Evolutionary conservation across 2,329 filamentous ascomycete genomes (phyloP).

Genomic region (Aspergillus versicolor): DNA sequence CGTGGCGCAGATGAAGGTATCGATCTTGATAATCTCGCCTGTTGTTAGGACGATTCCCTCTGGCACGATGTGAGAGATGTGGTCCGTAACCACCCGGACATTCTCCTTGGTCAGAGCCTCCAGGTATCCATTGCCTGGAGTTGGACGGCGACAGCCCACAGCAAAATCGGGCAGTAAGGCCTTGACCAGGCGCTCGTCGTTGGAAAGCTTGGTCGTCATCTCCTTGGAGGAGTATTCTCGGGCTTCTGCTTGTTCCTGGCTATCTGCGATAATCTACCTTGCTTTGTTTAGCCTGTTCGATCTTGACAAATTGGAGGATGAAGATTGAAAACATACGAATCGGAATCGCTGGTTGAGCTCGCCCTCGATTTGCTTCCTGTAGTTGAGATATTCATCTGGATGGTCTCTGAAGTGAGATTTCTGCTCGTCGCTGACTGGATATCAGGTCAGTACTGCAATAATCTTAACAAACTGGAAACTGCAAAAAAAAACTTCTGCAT

Average conservation of each 20-base stretch:
- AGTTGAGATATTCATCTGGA: slow-evolving; percentile 9
- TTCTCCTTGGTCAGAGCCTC: slow-evolving; percentile 19
- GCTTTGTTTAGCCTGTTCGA: neutral
- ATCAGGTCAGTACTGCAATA: no score
- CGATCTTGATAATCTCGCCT: no score
- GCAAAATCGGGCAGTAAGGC: slow-evolving; percentile 18
- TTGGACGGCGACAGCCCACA: slow-evolving; percentile 23
- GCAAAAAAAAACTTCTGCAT: no score
- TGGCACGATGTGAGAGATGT: slow-evolving; percentile 3
- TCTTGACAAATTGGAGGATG: no score
- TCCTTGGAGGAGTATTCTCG: neutral
- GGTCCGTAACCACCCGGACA: slow-evolving; percentile 10
- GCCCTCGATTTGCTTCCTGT: slow-evolving; percentile 12
- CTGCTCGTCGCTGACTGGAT: slow-evolving; percentile 2
- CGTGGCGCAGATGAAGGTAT: no score
- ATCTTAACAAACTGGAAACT: no score
- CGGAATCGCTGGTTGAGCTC: slow-evolving; percentile 12
- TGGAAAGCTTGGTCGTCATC: neutral
- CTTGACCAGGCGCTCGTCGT: neutral
- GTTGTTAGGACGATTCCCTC: no score
- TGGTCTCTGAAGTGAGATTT: slow-evolving; percentile 4
- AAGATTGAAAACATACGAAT: neutral
- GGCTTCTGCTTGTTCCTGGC: neutral
- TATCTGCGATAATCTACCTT: neutral
- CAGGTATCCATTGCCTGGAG: slow-evolving; percentile 23